Conservation (phyloP, 2,329 filamentous ascomycete genomes). For the Fusarium keratoplasticum region DNA sequence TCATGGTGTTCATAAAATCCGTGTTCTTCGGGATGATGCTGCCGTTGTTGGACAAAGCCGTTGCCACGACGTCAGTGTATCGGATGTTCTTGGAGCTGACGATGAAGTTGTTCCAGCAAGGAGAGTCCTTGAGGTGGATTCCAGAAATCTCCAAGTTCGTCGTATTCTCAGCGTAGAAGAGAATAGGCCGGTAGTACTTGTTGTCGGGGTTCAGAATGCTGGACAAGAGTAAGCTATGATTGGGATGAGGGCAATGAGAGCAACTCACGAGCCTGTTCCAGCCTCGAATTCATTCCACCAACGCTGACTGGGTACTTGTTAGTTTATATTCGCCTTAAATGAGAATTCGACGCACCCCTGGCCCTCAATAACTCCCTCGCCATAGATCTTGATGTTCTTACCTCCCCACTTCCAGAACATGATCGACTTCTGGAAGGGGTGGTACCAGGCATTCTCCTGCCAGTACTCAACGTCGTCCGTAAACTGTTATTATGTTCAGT, state of each 20-base stretch:
- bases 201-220: constrained; percentile 64
- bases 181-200: constrained; percentile 67
- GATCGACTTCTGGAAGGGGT: constrained; percentile 62
- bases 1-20: constrained; percentile 71
- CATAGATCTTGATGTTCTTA: constrained; percentile 69
- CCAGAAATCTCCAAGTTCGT: constrained; percentile 68
- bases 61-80: constrained; percentile 65
- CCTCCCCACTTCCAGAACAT: constrained; percentile 75
- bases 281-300: constrained; percentile 38
- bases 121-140: constrained; percentile 69
- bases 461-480: constrained; percentile 58
- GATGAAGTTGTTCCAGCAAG: constrained; percentile 73
- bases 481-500: constrained; percentile 42
- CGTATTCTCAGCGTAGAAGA: constrained; percentile 71
- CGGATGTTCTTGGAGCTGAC: constrained; percentile 66
- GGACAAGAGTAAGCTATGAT: fast-evolving
- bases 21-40: constrained; percentile 67
- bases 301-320: constrained; percentile 11
- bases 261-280: constrained; percentile 28
- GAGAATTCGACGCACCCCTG: constrained; percentile 51
- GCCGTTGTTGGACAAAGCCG: constrained; percentile 61
- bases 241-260: no score
- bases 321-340: background rate
- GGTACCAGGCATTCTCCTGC: constrained; percentile 55
- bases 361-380: constrained; percentile 66